Evolutionary conservation across 805 yeast species (phyloP), one percentile per base, ranked within the genome.

Genomic region (Monosporozyma solicola): DNA sequence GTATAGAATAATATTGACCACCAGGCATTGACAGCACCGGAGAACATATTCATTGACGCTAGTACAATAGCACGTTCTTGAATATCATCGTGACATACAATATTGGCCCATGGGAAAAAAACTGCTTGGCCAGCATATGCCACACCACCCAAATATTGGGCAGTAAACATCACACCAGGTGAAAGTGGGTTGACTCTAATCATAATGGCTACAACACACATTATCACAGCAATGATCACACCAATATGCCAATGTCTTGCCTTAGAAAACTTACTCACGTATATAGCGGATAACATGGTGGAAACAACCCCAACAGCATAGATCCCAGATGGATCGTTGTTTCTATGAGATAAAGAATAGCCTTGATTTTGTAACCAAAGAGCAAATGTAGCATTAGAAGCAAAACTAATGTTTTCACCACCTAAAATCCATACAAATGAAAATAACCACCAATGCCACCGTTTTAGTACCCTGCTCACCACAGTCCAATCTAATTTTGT

Each of bases 21-120:
- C 85, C 85, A 81, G 2, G 84, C 83, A 61, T 80, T 81, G 8
- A 80, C 80, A 2, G 83, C 82, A 59, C 79, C 76, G 31, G 81
- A 76, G 63, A 80, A 79, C 83, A 80, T 80, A 63, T 80, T 80
- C 84, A 81, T 80, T 0, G 83, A 79, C 0, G 84, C 87, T 49
- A 83, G 68, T 1, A 81, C 83, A 48, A 83, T 71, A 0, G 87
- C 84, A 60, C 87, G 72, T 59, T 80, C 84, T 68, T 83, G 81
- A 27, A 79, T 63, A 63, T 83, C 87, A 55, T 78, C 73, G 33
- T 76, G 73, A 55, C 83, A 79, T 1, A 80, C 78, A 48, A 79
- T 70, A 58, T 82, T 81, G 2, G 84, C 84, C 85, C 86, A 82
- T 0, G 85, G 79, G 50, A 82, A 78, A 62, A 79, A 78, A 0